Percentiles rank a stretch among this genome's conserved stretches.
Evolutionary conservation across 805 yeast species (phyloP).

Genomic region (Kodamaea fukazawae): DNA sequence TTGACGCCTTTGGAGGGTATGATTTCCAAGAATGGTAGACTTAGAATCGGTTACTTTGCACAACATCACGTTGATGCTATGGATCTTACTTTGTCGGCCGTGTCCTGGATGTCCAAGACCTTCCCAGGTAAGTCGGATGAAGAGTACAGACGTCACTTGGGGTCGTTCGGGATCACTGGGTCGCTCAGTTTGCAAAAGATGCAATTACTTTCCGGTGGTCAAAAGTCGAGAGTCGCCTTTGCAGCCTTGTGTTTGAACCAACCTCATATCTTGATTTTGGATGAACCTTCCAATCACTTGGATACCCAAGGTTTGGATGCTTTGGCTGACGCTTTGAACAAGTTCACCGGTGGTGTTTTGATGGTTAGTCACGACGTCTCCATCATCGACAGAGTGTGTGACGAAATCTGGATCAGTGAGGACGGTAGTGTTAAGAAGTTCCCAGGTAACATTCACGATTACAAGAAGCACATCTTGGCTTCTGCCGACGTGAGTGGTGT

Average conservation of each 20-base stretch:
- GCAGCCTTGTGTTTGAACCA: constrained; percentile 87
- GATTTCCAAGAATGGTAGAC: constrained; percentile 75
- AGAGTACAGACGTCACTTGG: constrained; percentile 94
- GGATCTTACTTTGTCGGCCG: constrained; percentile 84
- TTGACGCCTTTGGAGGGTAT: constrained; percentile 74
- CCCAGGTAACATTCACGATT: constrained; percentile 80
- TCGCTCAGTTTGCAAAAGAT: constrained; percentile 88
- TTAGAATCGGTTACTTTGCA: constrained; percentile 95
- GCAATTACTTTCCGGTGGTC: constrained; percentile 93
- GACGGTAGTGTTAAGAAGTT: constrained; percentile 74
- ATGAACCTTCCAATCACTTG: constrained; percentile 98
- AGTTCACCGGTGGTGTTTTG: constrained; percentile 91
- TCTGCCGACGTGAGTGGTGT: constrained; percentile 85
- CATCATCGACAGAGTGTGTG: constrained; percentile 83
- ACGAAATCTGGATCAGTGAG: constrained; percentile 95
- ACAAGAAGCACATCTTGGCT: constrained; percentile 81
- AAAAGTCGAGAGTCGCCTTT: constrained; percentile 96
- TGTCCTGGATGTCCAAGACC: constrained; percentile 86
- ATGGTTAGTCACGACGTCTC: constrained; percentile 98
- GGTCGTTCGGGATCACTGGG: constrained; percentile 96
- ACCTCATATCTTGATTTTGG: constrained; percentile 89
- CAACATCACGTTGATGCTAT: constrained; percentile 98
- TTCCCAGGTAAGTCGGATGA: constrained; percentile 95
- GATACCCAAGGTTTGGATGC: constrained; percentile 99
- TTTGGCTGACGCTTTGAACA: constrained; percentile 79